These are phyloP conservation scores for Cylindrotheca fusiformis DNA, from an alignment of 108 stramenopile genomes.

Conservation along the genomic window DNA sequence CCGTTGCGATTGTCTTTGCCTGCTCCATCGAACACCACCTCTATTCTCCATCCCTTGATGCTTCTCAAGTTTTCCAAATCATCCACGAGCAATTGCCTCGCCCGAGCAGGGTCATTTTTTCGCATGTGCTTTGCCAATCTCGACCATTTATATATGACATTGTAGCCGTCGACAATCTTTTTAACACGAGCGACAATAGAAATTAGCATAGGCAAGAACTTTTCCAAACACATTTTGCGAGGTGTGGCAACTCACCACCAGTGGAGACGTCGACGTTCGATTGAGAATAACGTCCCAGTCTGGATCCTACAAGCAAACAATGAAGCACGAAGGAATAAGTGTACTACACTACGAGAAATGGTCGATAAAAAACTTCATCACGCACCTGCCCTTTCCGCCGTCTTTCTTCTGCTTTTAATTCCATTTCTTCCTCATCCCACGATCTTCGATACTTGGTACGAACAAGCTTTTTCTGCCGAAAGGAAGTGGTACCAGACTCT, in stretches of 20 bases:
- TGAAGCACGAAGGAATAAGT: too few relatives aligned
- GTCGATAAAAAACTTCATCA: too few relatives aligned
- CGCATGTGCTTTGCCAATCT: constrained; percentile 83
- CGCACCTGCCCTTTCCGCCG: constrained; percentile 39
- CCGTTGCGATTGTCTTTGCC: constrained; percentile 31
- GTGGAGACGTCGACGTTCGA: constrained; percentile 52
- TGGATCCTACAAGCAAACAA: constrained; percentile 37
- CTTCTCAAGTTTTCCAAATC: constrained; percentile 74
- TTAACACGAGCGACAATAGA: neutral
- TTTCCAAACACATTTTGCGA: neutral
- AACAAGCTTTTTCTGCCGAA: constrained; percentile 45
- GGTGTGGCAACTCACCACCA: constrained; percentile 28
- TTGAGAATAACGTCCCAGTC: constrained; percentile 85
- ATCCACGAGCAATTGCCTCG: constrained; percentile 62
- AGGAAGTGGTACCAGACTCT: constrained; percentile 39
- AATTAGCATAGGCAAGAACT: neutral
- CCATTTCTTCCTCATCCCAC: constrained; percentile 67
- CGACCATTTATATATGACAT: constrained; percentile 82
- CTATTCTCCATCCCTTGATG: constrained; percentile 79
- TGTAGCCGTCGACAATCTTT: constrained; percentile 80
- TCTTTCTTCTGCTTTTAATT: constrained; percentile 50
- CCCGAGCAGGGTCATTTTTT: constrained; percentile 52
- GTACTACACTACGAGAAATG: too few relatives aligned
- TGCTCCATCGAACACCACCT: constrained; percentile 84
- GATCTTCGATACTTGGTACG: constrained; percentile 65